Conservation (phyloP, 1,139 yeast genomes). For the Lodderomyces jiufengensis region DNA sequence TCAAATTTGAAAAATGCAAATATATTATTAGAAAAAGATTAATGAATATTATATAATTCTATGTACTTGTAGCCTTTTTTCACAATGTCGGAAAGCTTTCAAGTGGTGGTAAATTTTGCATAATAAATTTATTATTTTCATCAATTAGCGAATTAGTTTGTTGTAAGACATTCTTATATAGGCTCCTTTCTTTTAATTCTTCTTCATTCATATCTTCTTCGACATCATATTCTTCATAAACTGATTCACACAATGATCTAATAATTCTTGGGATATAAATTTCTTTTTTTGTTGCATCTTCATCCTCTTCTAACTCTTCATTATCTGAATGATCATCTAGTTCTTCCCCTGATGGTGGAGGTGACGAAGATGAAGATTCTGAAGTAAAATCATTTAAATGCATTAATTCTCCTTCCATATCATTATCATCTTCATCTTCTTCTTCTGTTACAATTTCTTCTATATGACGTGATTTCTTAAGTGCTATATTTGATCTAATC, state of each 20-base stretch:
- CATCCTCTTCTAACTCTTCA: slow-evolving; percentile 7
- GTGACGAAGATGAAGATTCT: no score
- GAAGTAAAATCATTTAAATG: no score
- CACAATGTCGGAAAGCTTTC: slow-evolving; percentile 21
- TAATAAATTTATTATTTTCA: slow-evolving; percentile 5
- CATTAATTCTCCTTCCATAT: neutral
- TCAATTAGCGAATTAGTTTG: slow-evolving; percentile 11
- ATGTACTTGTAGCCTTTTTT: neutral
- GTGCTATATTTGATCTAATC: slow-evolving; percentile 1
- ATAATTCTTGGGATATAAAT: no score
- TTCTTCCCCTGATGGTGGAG: neutral
- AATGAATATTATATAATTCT: slow-evolving; percentile 5
- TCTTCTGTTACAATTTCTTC: slow-evolving; percentile 1
- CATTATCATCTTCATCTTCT: slow-evolving; percentile 4
- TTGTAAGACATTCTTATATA: slow-evolving; percentile 5
- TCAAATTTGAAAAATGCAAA: slow-evolving; percentile 83
- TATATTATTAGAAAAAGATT: slow-evolving; percentile 59
- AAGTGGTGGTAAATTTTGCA: slow-evolving; percentile 25
- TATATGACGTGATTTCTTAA: neutral
- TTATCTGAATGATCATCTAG: slow-evolving; percentile 6
- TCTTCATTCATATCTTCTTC: slow-evolving; percentile 12
- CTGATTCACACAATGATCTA: slow-evolving; percentile 4
- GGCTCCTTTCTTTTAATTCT: slow-evolving; percentile 2
- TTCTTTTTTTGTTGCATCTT: slow-evolving; percentile 5
- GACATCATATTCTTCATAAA: slow-evolving; percentile 11